Conservation (phyloP, 148 eudicot genomes). For the Chenopodium quinoa region DNA sequence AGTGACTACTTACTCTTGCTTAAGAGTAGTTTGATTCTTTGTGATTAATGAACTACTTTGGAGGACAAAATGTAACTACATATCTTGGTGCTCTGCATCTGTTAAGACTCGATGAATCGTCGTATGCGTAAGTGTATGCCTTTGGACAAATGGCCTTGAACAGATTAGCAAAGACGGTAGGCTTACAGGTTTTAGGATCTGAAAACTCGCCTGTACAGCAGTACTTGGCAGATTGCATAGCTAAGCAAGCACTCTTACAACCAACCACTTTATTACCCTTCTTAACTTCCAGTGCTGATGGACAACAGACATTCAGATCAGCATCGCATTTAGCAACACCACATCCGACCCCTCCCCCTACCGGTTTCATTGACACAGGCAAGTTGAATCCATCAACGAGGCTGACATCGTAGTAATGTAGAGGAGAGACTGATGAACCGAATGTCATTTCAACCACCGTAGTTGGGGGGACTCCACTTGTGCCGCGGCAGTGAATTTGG, state of each 20-base stretch:
- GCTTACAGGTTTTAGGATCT: slow-evolving; percentile 71
- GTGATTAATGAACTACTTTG: slow-evolving; percentile 24
- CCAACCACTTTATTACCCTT: slow-evolving; percentile 58
- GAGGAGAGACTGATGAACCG: slow-evolving; percentile 64
- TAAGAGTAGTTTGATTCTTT: background rate
- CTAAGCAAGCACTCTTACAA: slow-evolving; percentile 89
- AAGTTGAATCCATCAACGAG: slow-evolving; percentile 89
- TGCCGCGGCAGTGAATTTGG: slow-evolving; percentile 59
- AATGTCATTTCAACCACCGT: slow-evolving; percentile 90
- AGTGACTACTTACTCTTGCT: too few species aligned
- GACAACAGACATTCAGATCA: slow-evolving; percentile 72
- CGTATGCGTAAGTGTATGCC: slow-evolving; percentile 85
- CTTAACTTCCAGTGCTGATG: slow-evolving; percentile 67
- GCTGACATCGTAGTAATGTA: slow-evolving; percentile 90
- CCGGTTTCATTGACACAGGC: slow-evolving; percentile 76
- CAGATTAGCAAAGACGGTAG: slow-evolving; percentile 58
- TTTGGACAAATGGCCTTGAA: slow-evolving; percentile 85
- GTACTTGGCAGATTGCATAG: slow-evolving; percentile 60
- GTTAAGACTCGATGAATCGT: slow-evolving; percentile 75
- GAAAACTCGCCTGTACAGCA: slow-evolving; percentile 71
- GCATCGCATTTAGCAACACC: slow-evolving; percentile 70
- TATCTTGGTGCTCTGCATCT: slow-evolving; percentile 79
- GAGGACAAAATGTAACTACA: slow-evolving; percentile 84
- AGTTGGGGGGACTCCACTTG: slow-evolving; percentile 74
- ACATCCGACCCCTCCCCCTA: slow-evolving; percentile 75